Evolutionary conservation across 1,284 basidiomycete species (phyloP).

Genomic region (Boletellus sp.): DNA sequence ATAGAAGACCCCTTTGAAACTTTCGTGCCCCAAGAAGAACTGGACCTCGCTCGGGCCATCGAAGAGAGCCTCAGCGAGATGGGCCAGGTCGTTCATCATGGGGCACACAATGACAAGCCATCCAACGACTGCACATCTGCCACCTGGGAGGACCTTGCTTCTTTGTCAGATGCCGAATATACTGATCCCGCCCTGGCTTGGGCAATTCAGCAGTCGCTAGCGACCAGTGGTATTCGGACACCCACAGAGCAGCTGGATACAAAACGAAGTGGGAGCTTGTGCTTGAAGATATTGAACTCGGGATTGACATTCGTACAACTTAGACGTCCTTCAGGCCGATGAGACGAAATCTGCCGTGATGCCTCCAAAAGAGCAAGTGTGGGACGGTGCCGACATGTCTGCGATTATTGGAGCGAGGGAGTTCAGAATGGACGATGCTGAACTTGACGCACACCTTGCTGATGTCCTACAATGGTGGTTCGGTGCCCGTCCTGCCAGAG

Average conservation of each 20-base stretch:
- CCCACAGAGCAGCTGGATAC: background rate
- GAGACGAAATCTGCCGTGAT: background rate
- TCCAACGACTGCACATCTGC: slow-evolving; percentile 4
- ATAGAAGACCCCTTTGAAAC: slow-evolving; percentile 20
- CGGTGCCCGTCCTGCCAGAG: slow-evolving; percentile 60
- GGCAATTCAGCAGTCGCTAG: slow-evolving; percentile 24
- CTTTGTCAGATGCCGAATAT: slow-evolving; percentile 1
- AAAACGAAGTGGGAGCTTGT: slow-evolving; percentile 9
- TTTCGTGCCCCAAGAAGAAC: slow-evolving; percentile 33
- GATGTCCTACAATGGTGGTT: slow-evolving; percentile 73
- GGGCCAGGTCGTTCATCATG: slow-evolving; percentile 9
- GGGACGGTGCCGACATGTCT: slow-evolving; percentile 18
- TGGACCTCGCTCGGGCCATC: slow-evolving; percentile 68
- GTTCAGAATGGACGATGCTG: slow-evolving; percentile 55
- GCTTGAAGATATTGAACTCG: background rate
- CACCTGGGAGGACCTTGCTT: slow-evolving; percentile 13
- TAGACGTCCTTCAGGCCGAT: slow-evolving; percentile 4
- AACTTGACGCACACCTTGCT: slow-evolving; percentile 57
- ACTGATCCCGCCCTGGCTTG: slow-evolving; percentile 13
- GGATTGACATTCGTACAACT: slow-evolving; percentile 2
- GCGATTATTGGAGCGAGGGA: slow-evolving; percentile 64
- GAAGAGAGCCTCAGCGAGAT: slow-evolving; percentile 56
- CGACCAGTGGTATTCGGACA: slow-evolving; percentile 6
- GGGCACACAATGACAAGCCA: slow-evolving; percentile 11
- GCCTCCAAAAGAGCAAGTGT: slow-evolving; percentile 2